Percentiles rank a stretch among this genome's conserved stretches.
These are phyloP conservation scores for Eucalyptus sp. DNA, from an alignment of 345 rosid species.

Conservation along the genomic window DNA sequence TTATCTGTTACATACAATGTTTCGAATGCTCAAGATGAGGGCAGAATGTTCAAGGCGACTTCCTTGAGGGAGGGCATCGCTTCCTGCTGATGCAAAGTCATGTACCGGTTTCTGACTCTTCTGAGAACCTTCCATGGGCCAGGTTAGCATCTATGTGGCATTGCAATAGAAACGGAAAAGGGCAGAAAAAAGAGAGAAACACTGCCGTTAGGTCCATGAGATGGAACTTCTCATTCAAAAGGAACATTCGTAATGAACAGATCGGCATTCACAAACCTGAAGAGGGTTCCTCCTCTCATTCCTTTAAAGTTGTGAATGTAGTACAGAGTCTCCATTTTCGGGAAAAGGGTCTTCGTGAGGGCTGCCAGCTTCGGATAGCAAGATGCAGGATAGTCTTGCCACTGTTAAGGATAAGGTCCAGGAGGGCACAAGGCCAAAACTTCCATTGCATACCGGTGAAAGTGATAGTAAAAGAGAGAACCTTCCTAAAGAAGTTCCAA, in stretches of 20 bases:
- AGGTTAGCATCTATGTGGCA: conserved; percentile 53
- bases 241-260: background rate
- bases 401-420: conserved; percentile 8
- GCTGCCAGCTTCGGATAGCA: conserved; percentile 89
- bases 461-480: background rate
- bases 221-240: background rate
- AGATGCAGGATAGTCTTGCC: conserved; percentile 73
- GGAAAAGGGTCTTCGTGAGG: conserved; percentile 60
- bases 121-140: conserved; percentile 87
- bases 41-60: conserved; percentile 77
- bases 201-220: background rate
- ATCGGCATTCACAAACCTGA: conserved; percentile 35
- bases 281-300: conserved; percentile 69
- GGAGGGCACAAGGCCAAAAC: background rate
- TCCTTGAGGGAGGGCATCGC: conserved; percentile 82
- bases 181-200: too few relatives aligned
- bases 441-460: accelerated
- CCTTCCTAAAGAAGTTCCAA: background rate
- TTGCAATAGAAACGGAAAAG: background rate
- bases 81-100: conserved; percentile 64
- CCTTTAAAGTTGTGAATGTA: conserved; percentile 95
- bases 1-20: background rate
- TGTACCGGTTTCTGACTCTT: conserved; percentile 21
- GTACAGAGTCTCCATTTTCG: conserved; percentile 72
- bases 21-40: conserved; percentile 31